Evolutionary conservation across 1,284 basidiomycete genomes (phyloP), one percentile per base, ranked within the genome.

Genomic region (Rhodotorula sp.): DNA sequence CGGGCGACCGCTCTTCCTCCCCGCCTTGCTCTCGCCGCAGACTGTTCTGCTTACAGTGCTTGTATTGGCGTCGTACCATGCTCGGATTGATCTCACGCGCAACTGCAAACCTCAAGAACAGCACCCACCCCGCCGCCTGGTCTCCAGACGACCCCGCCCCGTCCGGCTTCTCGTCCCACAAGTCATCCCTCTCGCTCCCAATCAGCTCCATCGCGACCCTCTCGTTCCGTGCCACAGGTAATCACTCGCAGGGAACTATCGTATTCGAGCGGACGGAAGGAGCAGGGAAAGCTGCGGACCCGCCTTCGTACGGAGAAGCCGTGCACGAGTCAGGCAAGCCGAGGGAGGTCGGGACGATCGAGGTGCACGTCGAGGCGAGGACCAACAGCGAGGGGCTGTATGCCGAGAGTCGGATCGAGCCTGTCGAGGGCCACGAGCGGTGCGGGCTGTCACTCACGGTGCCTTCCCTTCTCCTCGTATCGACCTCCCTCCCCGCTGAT

Each of bases 371-470:
- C 50, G 64, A 65, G 57, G 64, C 51, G 64, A n/a, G 64, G 40
- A 46, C 44, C 28, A 65, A 65, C 64, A 65, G 64, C 57, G 64
- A 59, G 8, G 64, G 64, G 11, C 11, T 65, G 40, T 54, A 47
- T 31, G 20, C 18, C 40, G 57, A 59, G 4, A 30, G 40, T 15
- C 15, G 30, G 44, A 18, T 65, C 30, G 51, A 65, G n/a, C 40
- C 51, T 3, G 40, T 65, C 51, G 57, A 65, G 44, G 64, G 30
- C 16, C 64, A 65, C 57, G 64, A 65, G 51, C 56, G 57, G 3
- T 51, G 40, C 30, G 64, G 64, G 4, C 24, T 65, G 26, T 59
- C 64, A 18, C 16, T 65, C 15, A 47, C 64, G 20, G 64, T 65
- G 10, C 57, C 57, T 34, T 40, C 30, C 20, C 20, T n/a, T 28